Evolutionary conservation across 108 stramenopile species (phyloP).

Genomic region (Fistulifera pelliculosa): DNA sequence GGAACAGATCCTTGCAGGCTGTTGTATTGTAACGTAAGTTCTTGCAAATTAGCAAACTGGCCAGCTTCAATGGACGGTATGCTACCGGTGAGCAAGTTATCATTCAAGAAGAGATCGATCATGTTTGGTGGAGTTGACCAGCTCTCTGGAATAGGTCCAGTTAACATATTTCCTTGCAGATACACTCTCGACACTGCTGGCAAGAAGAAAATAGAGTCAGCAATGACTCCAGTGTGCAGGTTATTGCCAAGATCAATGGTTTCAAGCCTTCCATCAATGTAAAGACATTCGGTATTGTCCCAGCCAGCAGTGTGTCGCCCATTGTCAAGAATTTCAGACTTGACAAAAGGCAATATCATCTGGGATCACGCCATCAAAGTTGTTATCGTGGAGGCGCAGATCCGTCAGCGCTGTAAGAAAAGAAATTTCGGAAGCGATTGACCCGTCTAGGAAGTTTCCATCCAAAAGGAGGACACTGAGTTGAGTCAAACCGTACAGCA

Average conservation of each 20-base stretch:
- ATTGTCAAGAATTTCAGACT: constrained; percentile 25
- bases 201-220: constrained; percentile 26
- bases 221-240: constrained; percentile 24
- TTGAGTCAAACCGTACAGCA: constrained; percentile 13
- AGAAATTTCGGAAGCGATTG: constrained; percentile 34
- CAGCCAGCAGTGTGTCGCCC: constrained; percentile 20
- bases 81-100: constrained; percentile 38
- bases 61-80: constrained; percentile 33
- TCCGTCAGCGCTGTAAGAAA: constrained; percentile 24
- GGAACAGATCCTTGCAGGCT: constrained; percentile 29
- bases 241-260: constrained; percentile 27
- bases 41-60: constrained; percentile 18
- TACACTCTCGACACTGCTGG: constrained; percentile 36
- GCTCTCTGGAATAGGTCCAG: constrained; percentile 36
- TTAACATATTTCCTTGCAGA: constrained; percentile 28
- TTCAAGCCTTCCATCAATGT: constrained; percentile 15
- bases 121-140: constrained; percentile 21
- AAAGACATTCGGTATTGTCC: constrained; percentile 24
- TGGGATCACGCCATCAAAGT: constrained; percentile 58
- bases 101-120: constrained; percentile 41
- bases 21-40: constrained; percentile 33
- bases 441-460: constrained; percentile 34
- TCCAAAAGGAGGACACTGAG: constrained; percentile 21
- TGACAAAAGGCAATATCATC: constrained; percentile 7
- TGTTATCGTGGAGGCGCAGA: constrained; percentile 58